Evolutionary conservation across 2,329 filamentous ascomycete genomes (phyloP).

Genomic region (Tolypocladium cylindrosporum): DNA sequence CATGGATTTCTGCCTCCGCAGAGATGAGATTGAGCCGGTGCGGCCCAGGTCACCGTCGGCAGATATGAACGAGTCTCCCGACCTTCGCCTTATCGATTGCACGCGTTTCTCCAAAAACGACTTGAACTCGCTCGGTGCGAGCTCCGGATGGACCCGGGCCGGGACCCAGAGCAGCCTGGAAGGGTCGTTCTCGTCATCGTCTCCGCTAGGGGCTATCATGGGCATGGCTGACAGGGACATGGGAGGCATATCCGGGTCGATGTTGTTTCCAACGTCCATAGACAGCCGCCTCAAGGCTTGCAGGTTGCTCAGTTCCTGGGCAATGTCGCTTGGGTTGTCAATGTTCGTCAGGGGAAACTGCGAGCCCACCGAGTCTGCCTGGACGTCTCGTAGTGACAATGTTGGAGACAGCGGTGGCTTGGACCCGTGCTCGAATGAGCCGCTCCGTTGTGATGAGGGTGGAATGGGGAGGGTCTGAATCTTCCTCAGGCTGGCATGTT

Average conservation of each 20-base stretch:
- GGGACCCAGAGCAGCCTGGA: conserved; percentile 93
- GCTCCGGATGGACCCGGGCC: conserved; percentile 83
- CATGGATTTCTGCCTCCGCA: conserved; percentile 90
- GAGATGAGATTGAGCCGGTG: conserved; percentile 47
- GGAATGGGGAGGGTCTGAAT: conserved; percentile 31
- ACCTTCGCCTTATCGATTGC: conserved; percentile 77
- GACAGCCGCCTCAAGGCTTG: conserved; percentile 87
- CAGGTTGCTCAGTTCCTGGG: conserved; percentile 84
- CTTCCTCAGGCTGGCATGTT: conserved; percentile 27
- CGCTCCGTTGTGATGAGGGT: conserved; percentile 28
- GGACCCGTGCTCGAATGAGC: conserved; percentile 29
- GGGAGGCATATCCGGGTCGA: conserved; percentile 66
- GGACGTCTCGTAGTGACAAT: conserved; percentile 41
- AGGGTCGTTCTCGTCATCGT: conserved; percentile 77
- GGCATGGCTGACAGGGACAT: conserved; percentile 60
- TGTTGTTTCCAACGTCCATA: conserved; percentile 75
- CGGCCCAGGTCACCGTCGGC: conserved; percentile 39
- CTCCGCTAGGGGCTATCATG: conserved; percentile 58
- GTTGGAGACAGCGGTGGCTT: conserved; percentile 41
- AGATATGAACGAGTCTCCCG: conserved; percentile 59
- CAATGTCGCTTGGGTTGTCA: conserved; percentile 78
- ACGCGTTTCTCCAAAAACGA: conserved; percentile 91
- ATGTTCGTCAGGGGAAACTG: conserved; percentile 84
- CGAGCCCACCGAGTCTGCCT: conserved; percentile 48
- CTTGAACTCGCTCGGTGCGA: conserved; percentile 94